These are phyloP conservation scores for Xylariaceae sp. DNA, from an alignment of 2,329 filamentous ascomycete species.

Conservation along the genomic window DNA sequence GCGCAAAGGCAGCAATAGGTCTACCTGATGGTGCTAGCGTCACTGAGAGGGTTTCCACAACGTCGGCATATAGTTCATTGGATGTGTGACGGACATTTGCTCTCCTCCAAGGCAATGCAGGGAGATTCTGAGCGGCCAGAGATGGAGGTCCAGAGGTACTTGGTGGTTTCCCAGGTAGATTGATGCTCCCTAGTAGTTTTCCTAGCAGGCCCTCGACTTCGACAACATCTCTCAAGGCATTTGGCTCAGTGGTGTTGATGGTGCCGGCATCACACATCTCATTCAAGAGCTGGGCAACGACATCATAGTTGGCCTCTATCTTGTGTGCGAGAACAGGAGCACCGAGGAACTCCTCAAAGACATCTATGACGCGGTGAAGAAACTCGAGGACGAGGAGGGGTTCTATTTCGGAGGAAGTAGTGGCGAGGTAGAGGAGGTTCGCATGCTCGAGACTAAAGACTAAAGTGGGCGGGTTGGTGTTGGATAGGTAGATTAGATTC, in stretches of 20 bases:
- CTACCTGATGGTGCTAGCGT: slow-evolving; percentile 88
- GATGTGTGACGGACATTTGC: slow-evolving; percentile 92
- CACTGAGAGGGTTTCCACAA: slow-evolving; percentile 84
- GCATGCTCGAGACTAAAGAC: slow-evolving; percentile 86
- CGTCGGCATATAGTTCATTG: slow-evolving; percentile 95
- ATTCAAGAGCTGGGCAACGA: slow-evolving; percentile 84
- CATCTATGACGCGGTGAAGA: slow-evolving; percentile 86
- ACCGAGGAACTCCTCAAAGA: slow-evolving; percentile 89
- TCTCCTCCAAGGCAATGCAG: slow-evolving; percentile 77
- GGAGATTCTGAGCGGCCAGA: slow-evolving; percentile 43
- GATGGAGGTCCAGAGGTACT: slow-evolving; percentile 38
- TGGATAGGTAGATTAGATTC: slow-evolving; percentile 79
- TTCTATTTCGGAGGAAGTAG: slow-evolving; percentile 81
- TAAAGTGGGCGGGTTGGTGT: slow-evolving; percentile 78
- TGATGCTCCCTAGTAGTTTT: slow-evolving; percentile 83
- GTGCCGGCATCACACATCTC: slow-evolving; percentile 96
- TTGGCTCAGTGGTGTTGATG: slow-evolving; percentile 88
- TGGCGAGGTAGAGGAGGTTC: slow-evolving; percentile 79
- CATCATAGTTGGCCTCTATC: slow-evolving; percentile 87
- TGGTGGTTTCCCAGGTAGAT: slow-evolving; percentile 60
- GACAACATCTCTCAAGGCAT: slow-evolving; percentile 85
- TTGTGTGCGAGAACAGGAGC: slow-evolving; percentile 80
- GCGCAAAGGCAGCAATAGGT: slow-evolving; percentile 79
- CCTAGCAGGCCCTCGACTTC: slow-evolving; percentile 89
- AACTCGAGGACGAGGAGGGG: slow-evolving; percentile 90